Evolutionary conservation across 768 basidiomycete species (phyloP), one percentile per base, ranked within the genome.

Genomic region (Lanmaoa rubissima): DNA sequence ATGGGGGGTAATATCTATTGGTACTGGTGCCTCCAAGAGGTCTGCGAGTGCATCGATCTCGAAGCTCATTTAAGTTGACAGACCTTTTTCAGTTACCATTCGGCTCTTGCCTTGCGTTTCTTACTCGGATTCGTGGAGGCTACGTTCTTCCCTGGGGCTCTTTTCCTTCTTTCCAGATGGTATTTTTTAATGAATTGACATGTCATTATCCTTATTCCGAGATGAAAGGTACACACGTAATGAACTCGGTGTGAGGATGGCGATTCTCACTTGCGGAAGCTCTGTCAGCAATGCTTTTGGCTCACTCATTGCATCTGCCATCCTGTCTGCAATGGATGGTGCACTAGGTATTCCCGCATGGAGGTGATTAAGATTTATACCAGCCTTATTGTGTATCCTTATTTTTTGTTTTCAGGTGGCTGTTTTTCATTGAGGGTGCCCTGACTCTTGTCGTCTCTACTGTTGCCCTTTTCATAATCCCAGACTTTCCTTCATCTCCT

Each of bases 251-350:
- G 73, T 84, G 31, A 77, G 88, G 51, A 85, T 81, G 21, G 85
- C 88, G 4, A 69, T 87, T 51, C 76, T 90, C 26, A 82, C 80
- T 48, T 87, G 87, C 58, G 90, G 90, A 28, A 84, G 79, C 64
- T 75, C 92, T 9, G 82, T 91, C 54, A 84, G 82, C 44, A 93
- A 92, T 76, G 90, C 89, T 5, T 91, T 92, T 68, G 88, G 90
- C 4, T 79, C 88, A 0, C 74, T 92, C 17, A 80, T 91, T 48
- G 88, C 90, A 4, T 87, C 88, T n/a, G 87, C 82, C 5, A 88
- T 92, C 50, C 78, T 92, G 16, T 76, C 79, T 54, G 71, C 74
- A 19, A 88, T 91, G 85, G 79, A 89, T 35, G 85, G 84, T 7
- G 78, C 74, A 60, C 72, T 85, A 17, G 89, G 89, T 0, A 75